Base-by-base conservation (phyloP, 176 grass and related monocot species). In the Eleusine coracana region DNA sequence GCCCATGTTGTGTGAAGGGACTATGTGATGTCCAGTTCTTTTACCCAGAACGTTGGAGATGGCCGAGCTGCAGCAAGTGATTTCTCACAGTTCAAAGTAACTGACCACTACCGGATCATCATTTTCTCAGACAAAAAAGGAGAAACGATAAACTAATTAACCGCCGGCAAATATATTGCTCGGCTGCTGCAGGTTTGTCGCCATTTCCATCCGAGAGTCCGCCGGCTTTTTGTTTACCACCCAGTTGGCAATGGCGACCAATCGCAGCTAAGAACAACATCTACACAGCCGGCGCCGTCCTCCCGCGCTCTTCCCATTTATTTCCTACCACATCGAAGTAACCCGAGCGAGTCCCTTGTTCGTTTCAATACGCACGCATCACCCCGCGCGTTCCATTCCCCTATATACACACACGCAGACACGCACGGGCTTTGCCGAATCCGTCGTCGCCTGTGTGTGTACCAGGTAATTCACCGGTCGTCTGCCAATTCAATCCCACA, bases 191-290 rank as follows among this genome's bases (percentile, higher is more conserved):
- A 55, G 16, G 52, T 21, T 21, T 56, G 18, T 56, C 17, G 52
- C 5, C 17, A 56, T 21, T 18, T 17, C 2, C 87, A 36, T 85
- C 23, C 17, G 36, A 49, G 54, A 45, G 61, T 85, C 87, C 77
- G 87, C 64, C 77, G 1, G 27, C 2, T 45, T 55, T 70, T 76
- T 80, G 82, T 89, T 21, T 31, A 6, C 14, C 42, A 34, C 71
- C 42, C 42, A 80, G 70, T 11, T 59, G 39, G 51, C 69, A 34
- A 34, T 34, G 31, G 2, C 31, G 64, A 66, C 14, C 41, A n/a
- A 40, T 42, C 15, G 61, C n/a, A 73, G 75, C 58, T 40, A 46
- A 28, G 21, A 18, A 7, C 5, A n/a, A 52, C 36, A 20, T 17
- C 7, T n/a, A 25, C 20, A 18, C 83, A 25, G 20, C 58, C 80